These are phyloP conservation scores for Nemania sp. DNA, from an alignment of 2,329 filamentous ascomycete species.

Conservation along the genomic window DNA sequence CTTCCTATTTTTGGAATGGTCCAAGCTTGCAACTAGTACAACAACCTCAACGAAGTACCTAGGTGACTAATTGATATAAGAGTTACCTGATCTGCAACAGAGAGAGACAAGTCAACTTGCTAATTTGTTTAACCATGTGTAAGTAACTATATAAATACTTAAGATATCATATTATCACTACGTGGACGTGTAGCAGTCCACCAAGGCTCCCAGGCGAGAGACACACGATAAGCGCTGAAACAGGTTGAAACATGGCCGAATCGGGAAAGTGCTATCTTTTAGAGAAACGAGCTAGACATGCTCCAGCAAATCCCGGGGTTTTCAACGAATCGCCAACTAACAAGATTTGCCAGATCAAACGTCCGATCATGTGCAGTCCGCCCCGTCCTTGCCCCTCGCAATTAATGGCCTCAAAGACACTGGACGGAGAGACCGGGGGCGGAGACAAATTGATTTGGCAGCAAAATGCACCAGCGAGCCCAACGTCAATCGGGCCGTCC, in stretches of 20 bases:
- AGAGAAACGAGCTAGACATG: slow-evolving; percentile 8
- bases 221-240: slow-evolving; percentile 17
- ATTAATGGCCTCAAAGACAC: slow-evolving; percentile 13
- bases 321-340: slow-evolving; percentile 16
- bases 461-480: background rate
- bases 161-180: no score
- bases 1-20: background rate
- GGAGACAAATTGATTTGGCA: no score
- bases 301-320: slow-evolving; percentile 1
- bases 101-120: background rate
- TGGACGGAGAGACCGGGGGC: background rate
- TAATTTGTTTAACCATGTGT: background rate
- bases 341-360: slow-evolving; percentile 21
- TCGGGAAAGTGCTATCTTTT: slow-evolving; percentile 13
- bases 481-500: slow-evolving; percentile 25
- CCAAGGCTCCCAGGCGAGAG: background rate
- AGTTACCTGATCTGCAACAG: no score
- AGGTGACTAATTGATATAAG: no score
- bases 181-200: background rate
- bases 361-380: slow-evolving; percentile 4
- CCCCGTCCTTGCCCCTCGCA: slow-evolving; percentile 19
- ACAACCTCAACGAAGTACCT: no score
- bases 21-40: background rate
- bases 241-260: slow-evolving; percentile 21
- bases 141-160: no score